Evolutionary conservation across 192 early-diverging fungal genomes (phyloP), one percentile per base, ranked within the genome.

Genomic region (Backusella tuberculispora): DNA sequence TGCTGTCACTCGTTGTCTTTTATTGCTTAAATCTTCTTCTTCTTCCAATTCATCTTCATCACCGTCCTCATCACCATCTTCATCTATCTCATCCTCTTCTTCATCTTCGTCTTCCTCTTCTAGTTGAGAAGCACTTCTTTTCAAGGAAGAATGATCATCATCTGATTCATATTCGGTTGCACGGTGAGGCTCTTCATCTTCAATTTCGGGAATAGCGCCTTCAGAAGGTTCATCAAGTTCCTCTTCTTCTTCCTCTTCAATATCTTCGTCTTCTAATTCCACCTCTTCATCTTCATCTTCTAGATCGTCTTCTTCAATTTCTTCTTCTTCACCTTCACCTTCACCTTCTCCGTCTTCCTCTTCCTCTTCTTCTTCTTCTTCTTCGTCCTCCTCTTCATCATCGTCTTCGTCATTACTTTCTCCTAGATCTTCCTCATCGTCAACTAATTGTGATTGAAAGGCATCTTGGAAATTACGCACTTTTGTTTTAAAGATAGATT

Each of bases 381-480:
- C 66, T 6, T 43, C n/a, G 0, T 66, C 65, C 4, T 66, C 50
- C 0, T 50, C 64, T 40, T 66, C 64, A 6, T 66, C 66, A 5
- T 67, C 66, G 19, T 67, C 66, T 43, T 67, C 66, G 21, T 42
- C 66, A 40, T 67, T 41, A 6, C 66, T 67, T 10, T 67, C 41
- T 42, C 19, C 66, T 14, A 67, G 41, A 43, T 67, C 66, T 21
- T 67, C 66, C 41, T 67, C 66, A 21, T 43, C 41, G 5, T 67
- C 66, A 1, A n/a, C 3, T 12, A 60, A 26, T 43, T 67, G 17
- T 13, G 66, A 24, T n/a, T 41, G 37, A 10, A 67, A 67, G 1
- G 9, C 41, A 42, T 67, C 66, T 43, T 43, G 66, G 19, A 67
- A 67, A n/a, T 67, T 67, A 21, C 66, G 66, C 8, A 67, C 66